These are phyloP conservation scores for Geosmithia flava DNA, from an alignment of 2,329 filamentous ascomycete genomes.

Conservation along the genomic window DNA sequence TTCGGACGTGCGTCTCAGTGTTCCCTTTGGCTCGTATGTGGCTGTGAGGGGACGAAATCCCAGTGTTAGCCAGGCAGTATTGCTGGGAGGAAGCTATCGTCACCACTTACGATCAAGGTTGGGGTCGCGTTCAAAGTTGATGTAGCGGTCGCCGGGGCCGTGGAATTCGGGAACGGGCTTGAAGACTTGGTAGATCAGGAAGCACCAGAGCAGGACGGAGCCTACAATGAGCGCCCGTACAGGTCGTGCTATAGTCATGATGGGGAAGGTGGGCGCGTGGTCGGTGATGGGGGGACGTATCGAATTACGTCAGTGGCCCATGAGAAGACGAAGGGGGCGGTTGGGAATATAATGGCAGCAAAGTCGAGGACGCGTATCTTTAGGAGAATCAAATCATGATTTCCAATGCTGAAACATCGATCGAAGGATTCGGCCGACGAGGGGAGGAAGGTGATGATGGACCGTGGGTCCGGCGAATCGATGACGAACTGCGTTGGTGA, in stretches of 20 bases:
- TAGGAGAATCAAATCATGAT: not conserved
- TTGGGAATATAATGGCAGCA: not conserved
- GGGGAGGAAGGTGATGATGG: not conserved
- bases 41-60: slow-evolving; percentile 33
- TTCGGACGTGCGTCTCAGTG: slow-evolving; percentile 59
- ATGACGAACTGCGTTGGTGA: not conserved
- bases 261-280: slow-evolving; percentile 10
- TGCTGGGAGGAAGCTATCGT: not conserved
- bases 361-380: not conserved
- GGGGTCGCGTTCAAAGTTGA: slow-evolving; percentile 64
- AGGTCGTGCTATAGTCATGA: slow-evolving; percentile 76
- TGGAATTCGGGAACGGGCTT: slow-evolving; percentile 37
- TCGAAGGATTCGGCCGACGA: not conserved
- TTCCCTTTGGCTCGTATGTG: slow-evolving; percentile 71
- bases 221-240: slow-evolving; percentile 66
- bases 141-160: slow-evolving; percentile 27
- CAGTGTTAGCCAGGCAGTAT: not conserved
- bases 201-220: slow-evolving; percentile 62
- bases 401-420: not conserved
- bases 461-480: not conserved
- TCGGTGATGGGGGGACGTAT: not conserved
- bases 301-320: not conserved
- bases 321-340: not conserved
- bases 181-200: slow-evolving; percentile 67
- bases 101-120: slow-evolving; percentile 64